Evolutionary conservation across 2,329 filamentous ascomycete species (phyloP).

Genomic region (Hypoxylon sp.): DNA sequence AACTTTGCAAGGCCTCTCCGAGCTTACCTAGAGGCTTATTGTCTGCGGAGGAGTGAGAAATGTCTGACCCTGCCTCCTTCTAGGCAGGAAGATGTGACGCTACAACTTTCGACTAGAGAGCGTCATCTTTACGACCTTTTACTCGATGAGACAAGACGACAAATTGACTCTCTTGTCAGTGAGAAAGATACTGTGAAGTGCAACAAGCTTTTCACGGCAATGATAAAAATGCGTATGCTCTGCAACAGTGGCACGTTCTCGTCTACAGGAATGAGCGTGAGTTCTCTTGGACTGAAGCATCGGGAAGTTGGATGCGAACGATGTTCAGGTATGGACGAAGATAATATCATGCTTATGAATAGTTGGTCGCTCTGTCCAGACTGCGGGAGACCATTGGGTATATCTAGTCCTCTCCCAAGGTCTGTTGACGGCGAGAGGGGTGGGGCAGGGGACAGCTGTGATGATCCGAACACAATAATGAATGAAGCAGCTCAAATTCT

Average conservation of each 20-base stretch:
- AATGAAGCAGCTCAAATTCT: not conserved
- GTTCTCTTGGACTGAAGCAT: not conserved
- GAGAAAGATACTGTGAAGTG: slow-evolving; percentile 10
- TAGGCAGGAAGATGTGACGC: not conserved
- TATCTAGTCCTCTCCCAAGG: slow-evolving; percentile 1
- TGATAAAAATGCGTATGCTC: slow-evolving; percentile 23
- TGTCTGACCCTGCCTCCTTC: slow-evolving; percentile 6
- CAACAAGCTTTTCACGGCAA: slow-evolving; percentile 18
- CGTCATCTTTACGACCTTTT: slow-evolving; percentile 7
- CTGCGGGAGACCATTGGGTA: slow-evolving; percentile 15
- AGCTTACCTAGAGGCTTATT: slow-evolving; percentile 27
- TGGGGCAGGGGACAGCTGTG: not conserved
- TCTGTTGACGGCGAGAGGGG: not conserved
- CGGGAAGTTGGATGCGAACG: slow-evolving; percentile 12
- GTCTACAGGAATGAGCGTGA: not conserved
- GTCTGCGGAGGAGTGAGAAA: slow-evolving; percentile 24
- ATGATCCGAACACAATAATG: not conserved
- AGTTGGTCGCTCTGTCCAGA: slow-evolving; percentile 7
- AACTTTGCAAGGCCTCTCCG: slow-evolving; percentile 27
- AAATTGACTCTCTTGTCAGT: slow-evolving; percentile 18
- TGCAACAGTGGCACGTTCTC: slow-evolving; percentile 26
- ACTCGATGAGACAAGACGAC: not conserved
- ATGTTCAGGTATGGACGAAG: slow-evolving; percentile 12
- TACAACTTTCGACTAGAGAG: slow-evolving; percentile 15
- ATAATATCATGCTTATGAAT: slow-evolving; percentile 4